These are phyloP conservation scores for Polychytrium aggregatum DNA, from an alignment of 192 early-diverging fungal genomes.

Conservation along the genomic window DNA sequence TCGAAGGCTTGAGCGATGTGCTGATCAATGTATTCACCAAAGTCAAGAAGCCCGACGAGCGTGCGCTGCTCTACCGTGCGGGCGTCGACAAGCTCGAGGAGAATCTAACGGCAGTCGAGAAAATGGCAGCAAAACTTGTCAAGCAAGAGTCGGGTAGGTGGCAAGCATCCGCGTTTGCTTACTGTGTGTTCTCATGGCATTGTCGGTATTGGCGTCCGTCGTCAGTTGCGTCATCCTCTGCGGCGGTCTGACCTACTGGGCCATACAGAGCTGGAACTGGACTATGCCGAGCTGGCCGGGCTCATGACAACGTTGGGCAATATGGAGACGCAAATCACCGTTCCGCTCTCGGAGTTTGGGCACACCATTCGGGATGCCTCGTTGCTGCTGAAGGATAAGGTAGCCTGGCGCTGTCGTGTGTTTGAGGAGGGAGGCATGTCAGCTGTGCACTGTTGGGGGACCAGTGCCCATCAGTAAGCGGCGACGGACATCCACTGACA, in stretches of 20 bases:
- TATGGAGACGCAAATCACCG: conserved; percentile 78
- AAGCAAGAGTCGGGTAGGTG: conserved; percentile 57
- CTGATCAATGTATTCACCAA: conserved; percentile 83
- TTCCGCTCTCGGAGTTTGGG: conserved; percentile 63
- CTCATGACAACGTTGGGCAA: conserved; percentile 62
- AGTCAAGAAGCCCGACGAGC: conserved; percentile 77
- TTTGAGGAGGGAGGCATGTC: too few species aligned
- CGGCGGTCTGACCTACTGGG: too few species aligned
- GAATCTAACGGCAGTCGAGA: conserved; percentile 77
- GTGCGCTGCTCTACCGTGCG: conserved; percentile 75
- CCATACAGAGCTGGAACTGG: conserved; percentile 62
- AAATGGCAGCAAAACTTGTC: conserved; percentile 49
- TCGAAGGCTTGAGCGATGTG: conserved; percentile 76
- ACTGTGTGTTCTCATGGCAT: background rate
- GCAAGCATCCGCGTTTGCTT: background rate
- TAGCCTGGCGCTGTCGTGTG: too few species aligned
- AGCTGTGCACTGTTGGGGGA: too few species aligned
- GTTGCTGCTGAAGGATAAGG: conserved; percentile 57
- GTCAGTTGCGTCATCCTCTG: too few species aligned
- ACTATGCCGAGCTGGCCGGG: conserved; percentile 70
- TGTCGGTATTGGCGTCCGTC: too few species aligned
- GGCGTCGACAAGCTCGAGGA: conserved; percentile 73
- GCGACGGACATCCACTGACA: too few species aligned
- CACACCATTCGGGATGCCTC: conserved; percentile 61
- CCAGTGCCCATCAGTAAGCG: background rate